Conservation (phyloP, 2,329 filamentous ascomycete genomes). For the Coleophoma crateriformis region DNA sequence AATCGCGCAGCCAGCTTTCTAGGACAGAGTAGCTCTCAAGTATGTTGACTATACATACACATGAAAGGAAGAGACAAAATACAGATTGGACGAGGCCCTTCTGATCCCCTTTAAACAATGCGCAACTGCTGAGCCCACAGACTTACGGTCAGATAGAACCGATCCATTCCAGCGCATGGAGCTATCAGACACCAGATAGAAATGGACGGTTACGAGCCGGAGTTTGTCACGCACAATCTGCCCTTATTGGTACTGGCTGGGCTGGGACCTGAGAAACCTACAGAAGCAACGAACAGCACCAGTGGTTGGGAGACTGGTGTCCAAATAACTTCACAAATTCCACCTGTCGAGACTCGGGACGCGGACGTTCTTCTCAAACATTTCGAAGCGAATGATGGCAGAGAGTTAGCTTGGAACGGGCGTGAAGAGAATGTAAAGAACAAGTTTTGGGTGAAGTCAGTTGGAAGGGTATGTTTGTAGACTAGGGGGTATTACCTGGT, state of each 20-base stretch:
- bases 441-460: conserved; percentile 64
- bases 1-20: too few relatives aligned
- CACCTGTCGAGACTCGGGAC: conserved; percentile 58
- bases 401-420: conserved; percentile 60
- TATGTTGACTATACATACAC: too few relatives aligned
- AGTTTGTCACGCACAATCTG: conserved; percentile 82
- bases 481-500: conserved; percentile 13
- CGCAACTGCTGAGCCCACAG: too few relatives aligned
- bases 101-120: too few relatives aligned
- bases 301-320: conserved; percentile 32
- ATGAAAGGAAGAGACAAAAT: too few relatives aligned
- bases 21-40: too few relatives aligned
- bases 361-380: conserved; percentile 60
- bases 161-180: conserved; percentile 13
- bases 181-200: conserved; percentile 11
- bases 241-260: conserved; percentile 81
- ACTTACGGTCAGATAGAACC: too few relatives aligned
- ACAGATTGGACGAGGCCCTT: too few relatives aligned
- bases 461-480: conserved; percentile 67
- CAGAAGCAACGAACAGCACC: conserved; percentile 16
- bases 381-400: conserved; percentile 61
- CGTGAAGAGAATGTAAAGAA: conserved; percentile 40
- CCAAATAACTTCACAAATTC: conserved; percentile 65
- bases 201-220: conserved; percentile 76
- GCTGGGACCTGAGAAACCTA: conserved; percentile 44